Percentiles rank a stretch among this genome's conserved stretches.
Evolutionary conservation across 1,284 basidiomycete species (phyloP).

Genomic region (Malassezia sp.): DNA sequence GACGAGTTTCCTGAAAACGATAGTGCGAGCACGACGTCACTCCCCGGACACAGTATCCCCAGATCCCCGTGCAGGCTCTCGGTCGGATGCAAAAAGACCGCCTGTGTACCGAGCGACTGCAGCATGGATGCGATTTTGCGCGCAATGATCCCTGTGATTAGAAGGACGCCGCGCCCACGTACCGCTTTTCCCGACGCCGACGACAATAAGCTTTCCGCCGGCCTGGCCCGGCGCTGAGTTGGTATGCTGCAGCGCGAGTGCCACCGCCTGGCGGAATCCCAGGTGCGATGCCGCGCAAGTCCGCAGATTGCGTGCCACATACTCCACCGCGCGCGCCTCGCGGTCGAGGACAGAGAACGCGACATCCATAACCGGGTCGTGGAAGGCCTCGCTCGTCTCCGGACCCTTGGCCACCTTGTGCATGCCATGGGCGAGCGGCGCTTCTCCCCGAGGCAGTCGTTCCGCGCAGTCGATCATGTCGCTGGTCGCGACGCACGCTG

Average conservation of each 20-base stretch:
- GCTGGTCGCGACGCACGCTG: no score
- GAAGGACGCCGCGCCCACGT: conserved; percentile 11
- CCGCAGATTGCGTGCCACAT: not conserved
- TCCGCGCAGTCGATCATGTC: no score
- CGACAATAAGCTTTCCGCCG: conserved; percentile 47
- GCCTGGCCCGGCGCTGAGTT: conserved; percentile 14
- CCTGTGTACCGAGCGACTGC: conserved; percentile 43
- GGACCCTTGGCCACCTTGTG: no score
- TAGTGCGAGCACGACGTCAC: conserved; percentile 6
- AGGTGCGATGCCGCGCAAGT: not conserved
- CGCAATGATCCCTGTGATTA: conserved; percentile 26
- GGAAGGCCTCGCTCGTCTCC: no score
- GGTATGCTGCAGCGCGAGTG: conserved; percentile 23
- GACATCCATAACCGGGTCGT: no score
- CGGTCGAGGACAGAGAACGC: not conserved
- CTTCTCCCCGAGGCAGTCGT: no score
- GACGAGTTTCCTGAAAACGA: conserved; percentile 47
- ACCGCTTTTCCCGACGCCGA: conserved; percentile 48
- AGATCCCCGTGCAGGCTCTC: conserved; percentile 49
- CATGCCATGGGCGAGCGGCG: no score
- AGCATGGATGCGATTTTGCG: conserved; percentile 37
- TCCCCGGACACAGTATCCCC: conserved; percentile 30
- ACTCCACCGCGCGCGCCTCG: conserved; percentile 7
- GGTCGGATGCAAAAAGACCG: conserved; percentile 47
- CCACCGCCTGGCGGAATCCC: conserved; percentile 20